Conservation (phyloP, 192 early-diverging fungal species). For the Coemansia sp. region DNA sequence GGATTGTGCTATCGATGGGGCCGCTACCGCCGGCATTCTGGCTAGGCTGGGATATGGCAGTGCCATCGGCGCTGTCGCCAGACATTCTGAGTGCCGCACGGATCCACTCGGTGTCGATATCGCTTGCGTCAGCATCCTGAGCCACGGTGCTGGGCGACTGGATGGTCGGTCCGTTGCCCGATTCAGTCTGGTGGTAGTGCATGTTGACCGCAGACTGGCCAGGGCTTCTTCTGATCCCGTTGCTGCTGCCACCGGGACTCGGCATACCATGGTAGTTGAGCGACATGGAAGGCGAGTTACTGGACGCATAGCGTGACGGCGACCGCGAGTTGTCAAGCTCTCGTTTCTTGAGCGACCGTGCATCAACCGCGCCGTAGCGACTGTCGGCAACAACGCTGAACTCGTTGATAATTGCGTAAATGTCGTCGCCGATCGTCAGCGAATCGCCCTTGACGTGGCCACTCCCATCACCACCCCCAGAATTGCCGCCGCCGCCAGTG, state of each 20-base stretch:
- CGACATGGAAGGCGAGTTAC: constrained; percentile 1
- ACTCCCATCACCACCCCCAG: neutral
- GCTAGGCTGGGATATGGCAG: neutral
- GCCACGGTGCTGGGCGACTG: neutral
- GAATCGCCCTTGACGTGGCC: constrained; percentile 26
- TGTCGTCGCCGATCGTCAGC: constrained; percentile 50
- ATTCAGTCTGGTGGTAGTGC: neutral
- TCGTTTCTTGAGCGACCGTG: constrained; percentile 19
- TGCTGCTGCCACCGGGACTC: neutral
- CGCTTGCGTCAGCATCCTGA: neutral
- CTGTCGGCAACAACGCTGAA: constrained; percentile 44
- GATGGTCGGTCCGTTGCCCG: neutral
- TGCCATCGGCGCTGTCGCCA: constrained; percentile 8
- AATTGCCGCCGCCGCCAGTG: too few relatives aligned
- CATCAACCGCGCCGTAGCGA: constrained; percentile 48
- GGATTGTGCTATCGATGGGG: neutral
- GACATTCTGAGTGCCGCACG: neutral
- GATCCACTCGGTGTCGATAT: neutral
- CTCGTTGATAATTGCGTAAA: constrained; percentile 51
- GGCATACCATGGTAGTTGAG: constrained; percentile 3
- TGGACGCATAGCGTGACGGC: constrained; percentile 1
- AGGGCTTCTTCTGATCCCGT: neutral
- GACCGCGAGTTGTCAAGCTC: neutral
- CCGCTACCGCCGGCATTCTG: neutral
- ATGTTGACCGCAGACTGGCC: neutral